A percentile compares a stretch with the other conserved stretches of the same genome.
Conservation (phyloP, 108 stramenopile species). For the Skeletonema costatum region DNA sequence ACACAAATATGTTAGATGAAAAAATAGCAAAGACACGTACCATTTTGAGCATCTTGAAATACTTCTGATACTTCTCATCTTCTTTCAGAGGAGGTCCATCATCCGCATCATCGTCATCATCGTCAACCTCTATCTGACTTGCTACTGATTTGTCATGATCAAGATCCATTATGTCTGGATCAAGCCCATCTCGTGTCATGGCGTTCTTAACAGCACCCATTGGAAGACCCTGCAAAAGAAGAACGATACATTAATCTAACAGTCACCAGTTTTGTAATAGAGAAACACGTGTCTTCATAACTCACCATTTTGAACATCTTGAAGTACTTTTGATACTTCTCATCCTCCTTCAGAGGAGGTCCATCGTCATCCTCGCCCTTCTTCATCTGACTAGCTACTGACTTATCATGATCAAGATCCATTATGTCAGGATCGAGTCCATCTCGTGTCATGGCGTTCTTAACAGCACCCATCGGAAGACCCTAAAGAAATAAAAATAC, state of each 20-base stretch:
- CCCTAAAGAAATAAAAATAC: slow-evolving; percentile 15
- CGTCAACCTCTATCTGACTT: slow-evolving; percentile 17
- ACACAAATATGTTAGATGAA: neutral
- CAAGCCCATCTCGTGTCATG: slow-evolving; percentile 52
- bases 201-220: slow-evolving; percentile 74
- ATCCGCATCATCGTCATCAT: slow-evolving; percentile 12
- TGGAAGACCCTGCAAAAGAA: slow-evolving; percentile 55
- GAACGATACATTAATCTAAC: neutral
- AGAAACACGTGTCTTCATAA: neutral
- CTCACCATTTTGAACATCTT: slow-evolving; percentile 59
- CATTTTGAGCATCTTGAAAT: slow-evolving; percentile 74
- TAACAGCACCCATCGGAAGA: slow-evolving; percentile 66
- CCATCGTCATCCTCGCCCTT: slow-evolving; percentile 16
- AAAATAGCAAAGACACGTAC: neutral
- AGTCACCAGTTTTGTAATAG: neutral
- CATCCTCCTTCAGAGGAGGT: slow-evolving; percentile 70
- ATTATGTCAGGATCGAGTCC: slow-evolving; percentile 63
- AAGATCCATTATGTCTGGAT: slow-evolving; percentile 55
- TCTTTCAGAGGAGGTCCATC: slow-evolving; percentile 60
- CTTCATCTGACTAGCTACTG: slow-evolving; percentile 12
- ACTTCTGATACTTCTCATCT: slow-evolving; percentile 68
- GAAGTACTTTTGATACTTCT: slow-evolving; percentile 71
- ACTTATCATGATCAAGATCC: slow-evolving; percentile 62
- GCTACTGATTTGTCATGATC: slow-evolving; percentile 52
- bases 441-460: slow-evolving; percentile 72